Percentiles rank a stretch among this genome's conserved stretches.
Conservation (phyloP, 2,329 filamentous ascomycete species). For the Hawksworthiomyces lignivorus region DNA sequence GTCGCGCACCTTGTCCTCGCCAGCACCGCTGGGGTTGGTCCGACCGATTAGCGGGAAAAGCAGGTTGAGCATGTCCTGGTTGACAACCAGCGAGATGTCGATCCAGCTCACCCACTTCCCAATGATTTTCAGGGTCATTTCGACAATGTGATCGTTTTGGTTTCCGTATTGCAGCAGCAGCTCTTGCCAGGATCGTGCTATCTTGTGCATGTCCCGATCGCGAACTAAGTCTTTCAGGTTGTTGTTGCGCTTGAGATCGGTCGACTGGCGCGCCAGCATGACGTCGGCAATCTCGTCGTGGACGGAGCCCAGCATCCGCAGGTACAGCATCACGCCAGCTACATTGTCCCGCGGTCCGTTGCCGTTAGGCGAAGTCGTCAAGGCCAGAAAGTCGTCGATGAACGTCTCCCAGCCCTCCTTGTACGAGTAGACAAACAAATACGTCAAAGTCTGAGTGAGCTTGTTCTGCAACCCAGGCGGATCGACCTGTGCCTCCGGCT, state of each 20-base stretch:
- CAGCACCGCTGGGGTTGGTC: slow-evolving; percentile 49
- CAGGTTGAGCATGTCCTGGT: slow-evolving; percentile 75
- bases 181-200: slow-evolving; percentile 85
- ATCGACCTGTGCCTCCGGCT: slow-evolving; percentile 49
- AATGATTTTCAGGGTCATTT: slow-evolving; percentile 85
- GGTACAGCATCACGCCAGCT: slow-evolving; percentile 73
- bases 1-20: slow-evolving; percentile 75
- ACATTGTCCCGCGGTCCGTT: slow-evolving; percentile 60
- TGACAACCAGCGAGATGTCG: slow-evolving; percentile 89
- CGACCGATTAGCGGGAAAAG: slow-evolving; percentile 84
- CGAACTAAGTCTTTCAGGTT: slow-evolving; percentile 87
- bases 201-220: slow-evolving; percentile 77
- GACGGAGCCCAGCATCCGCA: slow-evolving; percentile 79
- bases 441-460: slow-evolving; percentile 89
- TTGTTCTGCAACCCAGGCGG: slow-evolving; percentile 84
- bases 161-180: slow-evolving; percentile 71
- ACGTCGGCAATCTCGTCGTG: slow-evolving; percentile 98
- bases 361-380: slow-evolving; percentile 59
- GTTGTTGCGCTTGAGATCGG: slow-evolving; percentile 77
- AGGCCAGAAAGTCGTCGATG: slow-evolving; percentile 77
- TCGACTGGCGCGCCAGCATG: slow-evolving; percentile 67
- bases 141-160: slow-evolving; percentile 64
- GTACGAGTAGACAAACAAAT: slow-evolving; percentile 84
- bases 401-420: slow-evolving; percentile 80
- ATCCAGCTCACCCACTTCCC: slow-evolving; percentile 99